A percentile compares a stretch with the other conserved stretches of the same genome.
These are phyloP conservation scores for Jacaranda mimosifolia DNA, from an alignment of 257 asterid species.

Conservation along the genomic window DNA sequence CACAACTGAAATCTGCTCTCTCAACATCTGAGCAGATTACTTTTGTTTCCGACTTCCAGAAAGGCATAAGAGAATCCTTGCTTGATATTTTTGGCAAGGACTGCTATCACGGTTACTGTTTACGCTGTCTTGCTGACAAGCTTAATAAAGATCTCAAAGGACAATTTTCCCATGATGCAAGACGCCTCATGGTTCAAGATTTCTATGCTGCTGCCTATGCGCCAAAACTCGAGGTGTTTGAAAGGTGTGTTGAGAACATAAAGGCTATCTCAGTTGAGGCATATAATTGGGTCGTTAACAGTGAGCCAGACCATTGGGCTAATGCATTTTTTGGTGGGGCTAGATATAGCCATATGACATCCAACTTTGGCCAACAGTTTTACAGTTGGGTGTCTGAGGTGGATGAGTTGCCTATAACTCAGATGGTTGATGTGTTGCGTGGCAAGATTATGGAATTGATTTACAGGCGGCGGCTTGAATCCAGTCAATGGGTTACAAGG, in stretches of 20 bases:
- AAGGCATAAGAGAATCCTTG: conserved; percentile 81
- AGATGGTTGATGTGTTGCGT: conserved; percentile 92
- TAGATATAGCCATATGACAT: conserved; percentile 86
- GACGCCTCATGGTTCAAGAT: conserved; percentile 96
- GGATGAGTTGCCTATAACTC: conserved; percentile 94
- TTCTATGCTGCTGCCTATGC: conserved; percentile 91
- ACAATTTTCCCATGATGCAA: conserved; percentile 96
- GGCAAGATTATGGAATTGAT: conserved; percentile 95
- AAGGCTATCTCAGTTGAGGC: conserved; percentile 98
- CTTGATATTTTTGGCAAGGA: conserved; percentile 77
- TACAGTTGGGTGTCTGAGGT: conserved; percentile 95
- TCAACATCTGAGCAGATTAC: conserved; percentile 77
- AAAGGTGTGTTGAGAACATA: conserved; percentile 74
- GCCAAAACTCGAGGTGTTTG: conserved; percentile 73
- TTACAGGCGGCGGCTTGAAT: conserved; percentile 76
- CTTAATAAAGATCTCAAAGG: conserved; percentile 92
- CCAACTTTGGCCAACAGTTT: conserved; percentile 90
- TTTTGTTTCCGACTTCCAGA: conserved; percentile 90
- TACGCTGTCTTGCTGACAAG: conserved; percentile 92
- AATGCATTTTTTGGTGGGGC: conserved; percentile 83
- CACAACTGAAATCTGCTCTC: conserved; percentile 80
- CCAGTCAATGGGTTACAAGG: conserved; percentile 78
- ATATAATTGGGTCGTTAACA: conserved; percentile 76
- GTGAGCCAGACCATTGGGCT: conserved; percentile 96
- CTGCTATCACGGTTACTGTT: conserved; percentile 89